Percentiles rank a stretch among this genome's conserved stretches.
phyloP scores from a whole-genome alignment of 2,329 filamentous ascomycete species.

The Neurospora crassa region DNA sequence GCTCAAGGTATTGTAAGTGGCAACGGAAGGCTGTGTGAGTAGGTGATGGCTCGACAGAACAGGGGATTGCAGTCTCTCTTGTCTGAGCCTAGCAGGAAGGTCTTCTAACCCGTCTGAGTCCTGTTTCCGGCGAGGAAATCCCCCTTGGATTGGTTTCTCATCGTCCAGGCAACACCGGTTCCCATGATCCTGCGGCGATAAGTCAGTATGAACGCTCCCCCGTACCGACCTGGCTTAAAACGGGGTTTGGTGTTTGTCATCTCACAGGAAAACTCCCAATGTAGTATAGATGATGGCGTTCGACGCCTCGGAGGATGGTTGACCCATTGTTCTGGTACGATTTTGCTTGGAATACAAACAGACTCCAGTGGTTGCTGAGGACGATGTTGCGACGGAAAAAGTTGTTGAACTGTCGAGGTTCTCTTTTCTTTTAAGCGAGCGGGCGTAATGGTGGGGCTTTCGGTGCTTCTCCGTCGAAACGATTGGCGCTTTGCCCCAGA shows the following conservation, averaged over 20 bases:
- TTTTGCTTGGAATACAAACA: not conserved
- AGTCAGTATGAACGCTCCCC: not conserved
- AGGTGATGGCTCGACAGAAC: not conserved
- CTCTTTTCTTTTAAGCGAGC: not conserved
- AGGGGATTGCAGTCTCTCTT: not conserved
- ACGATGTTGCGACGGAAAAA: not conserved
- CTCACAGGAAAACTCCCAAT: slow-evolving; percentile 67
- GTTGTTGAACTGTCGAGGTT: not conserved
- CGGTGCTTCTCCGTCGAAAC: not conserved
- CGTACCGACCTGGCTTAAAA: not conserved
- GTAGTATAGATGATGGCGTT: slow-evolving; percentile 78
- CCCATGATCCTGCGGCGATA: slow-evolving; percentile 48
- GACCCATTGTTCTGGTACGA: slow-evolving; percentile 48
- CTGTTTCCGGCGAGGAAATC: slow-evolving; percentile 69
- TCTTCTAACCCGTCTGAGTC: slow-evolving; percentile 68
- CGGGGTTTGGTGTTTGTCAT: not conserved
- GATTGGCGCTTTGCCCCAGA: not conserved
- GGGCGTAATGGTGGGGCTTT: not conserved
- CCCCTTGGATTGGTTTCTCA: slow-evolving; percentile 54
- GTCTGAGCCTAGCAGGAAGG: slow-evolving; percentile 2
- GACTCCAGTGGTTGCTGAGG: not conserved
- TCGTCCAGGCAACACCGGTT: slow-evolving; percentile 45
- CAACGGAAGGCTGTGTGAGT: not conserved
- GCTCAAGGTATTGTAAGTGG: not conserved
- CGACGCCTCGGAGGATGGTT: slow-evolving; percentile 65